These are phyloP conservation scores for Daldinia grandis DNA, from an alignment of 495 filamentous ascomycete species.

Conservation along the genomic window DNA sequence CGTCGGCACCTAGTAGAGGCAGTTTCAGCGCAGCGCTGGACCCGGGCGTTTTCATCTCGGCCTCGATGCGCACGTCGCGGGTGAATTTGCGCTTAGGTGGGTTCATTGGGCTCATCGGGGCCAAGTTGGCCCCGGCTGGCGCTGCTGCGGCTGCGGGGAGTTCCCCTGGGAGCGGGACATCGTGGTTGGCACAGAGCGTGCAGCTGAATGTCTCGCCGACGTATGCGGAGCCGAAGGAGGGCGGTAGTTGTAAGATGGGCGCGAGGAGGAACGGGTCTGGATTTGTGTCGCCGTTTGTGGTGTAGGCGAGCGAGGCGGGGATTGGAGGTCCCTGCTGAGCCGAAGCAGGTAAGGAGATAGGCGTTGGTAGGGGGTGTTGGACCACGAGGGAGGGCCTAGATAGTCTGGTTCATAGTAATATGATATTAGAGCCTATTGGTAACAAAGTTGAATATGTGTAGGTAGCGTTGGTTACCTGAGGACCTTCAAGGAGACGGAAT, in stretches of 20 bases:
- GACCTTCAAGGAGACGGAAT: slow-evolving; percentile 88
- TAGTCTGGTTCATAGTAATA: slow-evolving; percentile 47
- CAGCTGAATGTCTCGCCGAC: slow-evolving; percentile 96
- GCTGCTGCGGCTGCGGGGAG: neutral
- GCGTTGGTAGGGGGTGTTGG: slow-evolving; percentile 56
- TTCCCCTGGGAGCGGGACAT: slow-evolving; percentile 56
- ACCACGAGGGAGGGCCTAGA: slow-evolving; percentile 63
- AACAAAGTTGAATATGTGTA: neutral
- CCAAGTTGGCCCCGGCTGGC: neutral
- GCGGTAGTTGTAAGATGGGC: slow-evolving; percentile 83
- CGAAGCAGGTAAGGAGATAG: slow-evolving; percentile 34
- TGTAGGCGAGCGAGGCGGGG: slow-evolving; percentile 58
- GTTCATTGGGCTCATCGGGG: neutral
- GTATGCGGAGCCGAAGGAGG: slow-evolving; percentile 91
- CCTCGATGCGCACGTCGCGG: slow-evolving; percentile 79
- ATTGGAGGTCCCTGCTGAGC: slow-evolving; percentile 34
- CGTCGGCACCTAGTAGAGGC: slow-evolving; percentile 27
- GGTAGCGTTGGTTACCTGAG: slow-evolving; percentile 56
- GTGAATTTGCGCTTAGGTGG: slow-evolving; percentile 59
- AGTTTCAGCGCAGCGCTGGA: slow-evolving; percentile 46
- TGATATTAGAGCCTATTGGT: neutral
- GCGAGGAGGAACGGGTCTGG: slow-evolving; percentile 58
- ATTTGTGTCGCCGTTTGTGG: slow-evolving; percentile 47
- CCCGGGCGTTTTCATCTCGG: slow-evolving; percentile 91
- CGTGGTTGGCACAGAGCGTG: slow-evolving; percentile 93